Percentiles rank a stretch among this genome's conserved stretches.
Conservation (phyloP, 805 yeast genomes). For the Candida maris region DNA sequence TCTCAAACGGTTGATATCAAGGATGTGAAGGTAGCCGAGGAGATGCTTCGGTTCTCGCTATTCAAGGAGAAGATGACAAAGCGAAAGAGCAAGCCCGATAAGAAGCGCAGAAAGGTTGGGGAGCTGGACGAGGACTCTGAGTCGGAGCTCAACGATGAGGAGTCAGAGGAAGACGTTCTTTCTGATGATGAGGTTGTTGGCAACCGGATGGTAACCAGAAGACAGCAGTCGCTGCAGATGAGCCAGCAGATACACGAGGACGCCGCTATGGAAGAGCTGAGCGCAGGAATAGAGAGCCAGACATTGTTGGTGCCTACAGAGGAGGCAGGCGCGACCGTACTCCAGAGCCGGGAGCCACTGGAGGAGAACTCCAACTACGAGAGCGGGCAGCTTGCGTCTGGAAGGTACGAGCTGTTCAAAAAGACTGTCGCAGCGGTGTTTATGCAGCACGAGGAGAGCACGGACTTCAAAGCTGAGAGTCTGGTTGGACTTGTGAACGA, state of each 20-base stretch:
- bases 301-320: conserved; percentile 10
- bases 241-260: conserved; percentile 24
- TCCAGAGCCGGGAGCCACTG: conserved; percentile 17
- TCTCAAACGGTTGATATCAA: conserved; percentile 66
- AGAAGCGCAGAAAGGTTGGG: conserved; percentile 33
- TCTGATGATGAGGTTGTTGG: conserved; percentile 14
- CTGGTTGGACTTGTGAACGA: conserved; percentile 24
- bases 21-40: conserved; percentile 86
- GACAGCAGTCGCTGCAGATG: conserved; percentile 19
- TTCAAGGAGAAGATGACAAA: conserved; percentile 58
- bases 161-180: conserved; percentile 21
- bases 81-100: conserved; percentile 34
- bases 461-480: conserved; percentile 28
- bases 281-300: conserved; percentile 24
- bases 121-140: conserved; percentile 6
- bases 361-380: conserved; percentile 14
- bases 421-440: conserved; percentile 45
- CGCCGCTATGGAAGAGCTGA: conserved; percentile 21
- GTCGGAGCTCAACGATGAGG: conserved; percentile 20
- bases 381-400: conserved; percentile 43
- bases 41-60: conserved; percentile 77
- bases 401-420: conserved; percentile 45
- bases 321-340: conserved; percentile 5
- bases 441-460: conserved; percentile 36
- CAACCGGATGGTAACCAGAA: conserved; percentile 15